A percentile compares a stretch with the other conserved stretches of the same genome.
Conservation (phyloP, 177 flowering plant genomes). For the Telopea speciosissima region DNA sequence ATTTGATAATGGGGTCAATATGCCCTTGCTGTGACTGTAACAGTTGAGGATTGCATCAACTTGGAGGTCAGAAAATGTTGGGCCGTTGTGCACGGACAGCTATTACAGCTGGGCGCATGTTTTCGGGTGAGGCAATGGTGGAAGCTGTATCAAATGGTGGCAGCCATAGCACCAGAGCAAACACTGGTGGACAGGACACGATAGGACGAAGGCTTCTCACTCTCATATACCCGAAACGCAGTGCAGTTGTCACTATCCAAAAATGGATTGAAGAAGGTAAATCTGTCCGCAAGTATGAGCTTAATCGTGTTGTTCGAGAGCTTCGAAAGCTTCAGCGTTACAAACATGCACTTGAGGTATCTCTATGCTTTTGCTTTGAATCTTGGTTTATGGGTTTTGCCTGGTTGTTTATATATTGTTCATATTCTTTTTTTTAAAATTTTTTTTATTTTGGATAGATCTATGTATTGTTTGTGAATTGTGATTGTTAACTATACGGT, state of each 20-base stretch:
- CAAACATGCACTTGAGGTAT: conserved; percentile 83
- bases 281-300: conserved; percentile 59
- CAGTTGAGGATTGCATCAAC: not conserved
- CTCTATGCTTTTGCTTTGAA: not conserved
- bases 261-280: conserved; percentile 81
- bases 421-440: not conserved
- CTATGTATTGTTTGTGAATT: too few relatives aligned
- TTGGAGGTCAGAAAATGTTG: conserved; percentile 21
- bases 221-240: conserved; percentile 54
- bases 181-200: conserved; percentile 38
- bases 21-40: too few relatives aligned
- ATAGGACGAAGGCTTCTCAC: conserved; percentile 56
- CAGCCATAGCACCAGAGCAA: not conserved
- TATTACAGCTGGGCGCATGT: conserved; percentile 22
- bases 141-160: conserved; percentile 4
- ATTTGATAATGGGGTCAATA: not conserved
- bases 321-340: conserved; percentile 68
- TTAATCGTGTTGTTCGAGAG: conserved; percentile 68
- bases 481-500: too few relatives aligned
- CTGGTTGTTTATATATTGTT: not conserved
- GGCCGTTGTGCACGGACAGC: conserved; percentile 19
- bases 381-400: not conserved
- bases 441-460: too few relatives aligned
- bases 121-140: conserved; percentile 27
- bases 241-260: conserved; percentile 50